Percentiles rank a stretch among this genome's conserved stretches.
Conservation (phyloP, 257 asterid species). For the Dorcoceras hygrometricum region DNA sequence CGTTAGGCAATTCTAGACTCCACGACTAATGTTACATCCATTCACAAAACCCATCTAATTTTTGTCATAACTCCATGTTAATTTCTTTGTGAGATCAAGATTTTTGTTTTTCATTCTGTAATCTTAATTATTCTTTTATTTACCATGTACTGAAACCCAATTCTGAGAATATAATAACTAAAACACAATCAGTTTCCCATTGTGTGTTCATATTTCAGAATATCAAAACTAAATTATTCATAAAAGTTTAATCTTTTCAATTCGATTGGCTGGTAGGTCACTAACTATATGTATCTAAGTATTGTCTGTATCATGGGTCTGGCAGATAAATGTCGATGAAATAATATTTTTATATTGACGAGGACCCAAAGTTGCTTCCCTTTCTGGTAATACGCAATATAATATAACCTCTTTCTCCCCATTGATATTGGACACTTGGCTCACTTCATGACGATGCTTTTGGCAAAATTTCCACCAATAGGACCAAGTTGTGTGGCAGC, state of each 20-base stretch:
- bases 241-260: too few relatives aligned
- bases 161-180: too few relatives aligned
- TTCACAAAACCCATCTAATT: not conserved
- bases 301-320: not conserved
- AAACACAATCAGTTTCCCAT: too few relatives aligned
- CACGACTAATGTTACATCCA: not conserved
- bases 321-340: not conserved
- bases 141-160: too few relatives aligned
- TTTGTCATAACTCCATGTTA: too few relatives aligned
- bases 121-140: too few relatives aligned
- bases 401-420: not conserved
- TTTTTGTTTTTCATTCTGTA: too few relatives aligned
- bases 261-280: not conserved
- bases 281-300: not conserved
- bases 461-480: not conserved
- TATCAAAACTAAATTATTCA: too few relatives aligned
- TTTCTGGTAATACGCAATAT: not conserved
- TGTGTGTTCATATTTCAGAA: too few relatives aligned
- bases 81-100: too few relatives aligned
- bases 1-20: conserved; percentile 29
- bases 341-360: too few relatives aligned
- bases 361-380: not conserved
- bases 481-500: not conserved
- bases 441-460: not conserved
- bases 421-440: not conserved